A percentile compares a stretch with the other conserved stretches of the same genome.
These are phyloP conservation scores for Phytophthora sansomeana DNA, from an alignment of 352 stramenopile genomes.

Conservation along the genomic window DNA sequence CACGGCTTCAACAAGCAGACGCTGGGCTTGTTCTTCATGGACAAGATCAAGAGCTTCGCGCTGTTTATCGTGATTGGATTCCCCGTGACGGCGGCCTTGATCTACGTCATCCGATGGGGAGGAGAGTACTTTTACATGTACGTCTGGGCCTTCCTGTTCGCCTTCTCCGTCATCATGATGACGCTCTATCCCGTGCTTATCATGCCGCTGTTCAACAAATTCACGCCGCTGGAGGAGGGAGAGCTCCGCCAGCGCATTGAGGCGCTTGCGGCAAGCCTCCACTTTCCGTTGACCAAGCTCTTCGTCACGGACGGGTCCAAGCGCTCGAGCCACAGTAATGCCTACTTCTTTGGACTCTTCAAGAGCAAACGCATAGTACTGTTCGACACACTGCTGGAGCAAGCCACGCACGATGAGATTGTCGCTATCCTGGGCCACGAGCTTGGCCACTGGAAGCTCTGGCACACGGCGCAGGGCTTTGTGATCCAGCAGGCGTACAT, in stretches of 20 bases:
- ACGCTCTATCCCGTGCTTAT: constrained; percentile 96
- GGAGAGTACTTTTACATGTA: constrained; percentile 90
- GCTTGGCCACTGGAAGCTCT: constrained; percentile 97
- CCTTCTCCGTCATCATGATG: constrained; percentile 95
- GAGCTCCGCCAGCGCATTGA: constrained; percentile 94
- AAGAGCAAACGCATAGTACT: constrained; percentile 98
- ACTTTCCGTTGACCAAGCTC: constrained; percentile 97
- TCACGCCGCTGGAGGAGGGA: constrained; percentile 88
- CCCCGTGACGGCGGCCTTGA: constrained; percentile 66
- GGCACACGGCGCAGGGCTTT: constrained; percentile 95
- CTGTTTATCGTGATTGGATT: constrained; percentile 89
- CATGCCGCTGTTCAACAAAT: constrained; percentile 99
- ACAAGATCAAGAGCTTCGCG: constrained; percentile 95
- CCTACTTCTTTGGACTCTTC: constrained; percentile 95
- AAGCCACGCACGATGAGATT: constrained; percentile 94
- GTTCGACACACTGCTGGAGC: constrained; percentile 97
- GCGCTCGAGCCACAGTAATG: constrained; percentile 93
- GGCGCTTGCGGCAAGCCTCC: constrained; percentile 87
- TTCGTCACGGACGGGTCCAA: constrained; percentile 98
- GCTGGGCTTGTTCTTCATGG: constrained; percentile 92
- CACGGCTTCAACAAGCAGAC: constrained; percentile 99
- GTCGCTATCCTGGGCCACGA: constrained; percentile 97
- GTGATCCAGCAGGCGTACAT: constrained; percentile 92
- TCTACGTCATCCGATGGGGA: constrained; percentile 79
- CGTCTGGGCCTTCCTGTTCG: constrained; percentile 95